Base-by-base conservation (phyloP, 306 rosid genomes). In the Prosopis cineraria region DNA sequence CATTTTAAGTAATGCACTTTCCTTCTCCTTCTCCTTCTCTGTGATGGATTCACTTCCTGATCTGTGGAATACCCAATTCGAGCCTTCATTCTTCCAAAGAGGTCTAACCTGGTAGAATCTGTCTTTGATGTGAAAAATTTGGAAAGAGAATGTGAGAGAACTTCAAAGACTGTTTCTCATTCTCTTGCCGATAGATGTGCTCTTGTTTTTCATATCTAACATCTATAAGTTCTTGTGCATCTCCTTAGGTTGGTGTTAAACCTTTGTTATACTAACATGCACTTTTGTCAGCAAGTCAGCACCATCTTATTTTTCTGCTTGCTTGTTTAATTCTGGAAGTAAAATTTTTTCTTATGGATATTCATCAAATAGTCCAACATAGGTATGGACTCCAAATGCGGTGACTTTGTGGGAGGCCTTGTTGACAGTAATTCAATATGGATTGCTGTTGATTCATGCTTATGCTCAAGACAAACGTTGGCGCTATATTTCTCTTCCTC, bases 401-500 rank as follows among this genome's bases (percentile, higher is more conserved):
- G 84, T 95, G 68, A 92, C 98, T 27, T 81, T 95, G 24, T 93
- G 89, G 93, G 98, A 95, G 88, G 98, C 98, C 88, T 85, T 87
- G 81, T 78, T 92, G 88, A 95, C 98, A 16, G 98, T 92, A 31
- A 77, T 91, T 44, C 97, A 89, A 77, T 95, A 89, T 77, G 98
- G 93, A 69, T 84, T 92, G 77, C 84, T 95, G 79, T 85, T 95
- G 85, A 88, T 63, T 44, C 97, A 92, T 87, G 98, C 98, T 75
- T 94, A 95, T 86, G 98, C 96, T 79, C 98, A 95, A 86, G 98
- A 95, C 87, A 92, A 89, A 88, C 93, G 84, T n/a, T 92, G 98
- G 98, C 97, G 93, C 39, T 91, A 89, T 86, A 24, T 95, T 69
- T 91, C 98, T 75, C 82, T 95, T 74, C 97, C 98, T 22, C 52